A percentile compares a stretch with the other conserved stretches of the same genome.
Conservation (phyloP, 2,329 filamentous ascomycete species). For the Fusarium fracticaudum region DNA sequence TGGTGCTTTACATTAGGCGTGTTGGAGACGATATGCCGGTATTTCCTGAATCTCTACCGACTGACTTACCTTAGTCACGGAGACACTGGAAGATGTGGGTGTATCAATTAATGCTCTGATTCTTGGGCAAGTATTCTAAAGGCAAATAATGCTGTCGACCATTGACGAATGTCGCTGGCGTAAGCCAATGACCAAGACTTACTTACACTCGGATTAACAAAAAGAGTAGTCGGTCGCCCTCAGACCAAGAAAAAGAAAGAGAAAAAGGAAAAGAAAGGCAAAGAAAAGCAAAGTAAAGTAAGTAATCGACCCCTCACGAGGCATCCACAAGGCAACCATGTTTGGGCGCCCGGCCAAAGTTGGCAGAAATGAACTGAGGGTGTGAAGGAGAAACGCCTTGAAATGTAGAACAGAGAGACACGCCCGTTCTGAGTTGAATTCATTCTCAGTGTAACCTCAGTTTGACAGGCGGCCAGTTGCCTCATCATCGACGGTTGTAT, state of each 20-base stretch:
- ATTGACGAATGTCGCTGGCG: background rate
- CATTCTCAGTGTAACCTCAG: conserved; percentile 5
- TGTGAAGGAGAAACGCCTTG: conserved; percentile 7
- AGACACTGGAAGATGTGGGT: background rate
- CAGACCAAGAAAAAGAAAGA: background rate
- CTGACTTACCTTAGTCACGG: no score
- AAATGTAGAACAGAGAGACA: background rate
- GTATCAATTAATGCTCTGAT: background rate
- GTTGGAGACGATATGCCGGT: background rate
- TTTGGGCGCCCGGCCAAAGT: conserved; percentile 11
- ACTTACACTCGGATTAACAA: background rate
- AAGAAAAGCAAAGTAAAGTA: background rate
- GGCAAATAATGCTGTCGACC: background rate
- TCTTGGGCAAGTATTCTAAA: background rate
- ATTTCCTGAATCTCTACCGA: background rate
- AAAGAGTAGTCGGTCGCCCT: background rate
- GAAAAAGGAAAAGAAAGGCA: background rate
- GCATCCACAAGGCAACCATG: conserved; percentile 11
- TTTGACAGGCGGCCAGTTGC: conserved; percentile 21
- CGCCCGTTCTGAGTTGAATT: background rate
- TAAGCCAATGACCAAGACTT: background rate
- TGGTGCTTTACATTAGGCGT: background rate
- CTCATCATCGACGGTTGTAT: conserved; percentile 3
- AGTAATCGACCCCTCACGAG: conserved; percentile 11
- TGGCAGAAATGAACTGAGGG: conserved; percentile 8